Conservation (phyloP, 257 asterid species). For the Solanum rostratum region DNA sequence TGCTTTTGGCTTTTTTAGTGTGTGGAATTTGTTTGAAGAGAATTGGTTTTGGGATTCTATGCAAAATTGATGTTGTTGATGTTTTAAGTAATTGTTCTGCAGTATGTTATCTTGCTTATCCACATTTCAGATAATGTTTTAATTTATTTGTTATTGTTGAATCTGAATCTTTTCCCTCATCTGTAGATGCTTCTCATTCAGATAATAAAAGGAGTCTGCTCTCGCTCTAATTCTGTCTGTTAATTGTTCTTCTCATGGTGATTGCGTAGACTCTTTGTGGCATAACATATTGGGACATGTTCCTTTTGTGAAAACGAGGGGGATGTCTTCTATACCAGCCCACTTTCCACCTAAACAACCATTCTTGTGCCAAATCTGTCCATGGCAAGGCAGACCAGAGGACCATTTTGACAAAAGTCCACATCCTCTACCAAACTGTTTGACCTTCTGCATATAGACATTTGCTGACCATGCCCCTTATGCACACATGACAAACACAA, state of each 20-base stretch:
- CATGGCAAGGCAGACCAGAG: neutral
- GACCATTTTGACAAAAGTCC: neutral
- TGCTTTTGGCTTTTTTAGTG: neutral
- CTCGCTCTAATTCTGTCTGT: neutral
- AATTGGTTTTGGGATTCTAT: neutral
- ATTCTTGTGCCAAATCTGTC: neutral
- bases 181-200: neutral
- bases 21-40: neutral
- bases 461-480: neutral
- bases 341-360: neutral
- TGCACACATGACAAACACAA: neutral
- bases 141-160: neutral
- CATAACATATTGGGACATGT: neutral
- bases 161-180: neutral
- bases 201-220: neutral
- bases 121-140: neutral
- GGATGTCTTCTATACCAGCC: neutral
- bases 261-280: neutral
- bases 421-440: neutral
- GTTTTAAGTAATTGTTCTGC: neutral
- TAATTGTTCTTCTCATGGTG: neutral
- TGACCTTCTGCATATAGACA: neutral
- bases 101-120: neutral
- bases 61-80: neutral
- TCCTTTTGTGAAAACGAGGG: neutral